phyloP scores from a whole-genome alignment of 192 early-diverging fungal genomes.

The Entophlyctis luteolus region DNA sequence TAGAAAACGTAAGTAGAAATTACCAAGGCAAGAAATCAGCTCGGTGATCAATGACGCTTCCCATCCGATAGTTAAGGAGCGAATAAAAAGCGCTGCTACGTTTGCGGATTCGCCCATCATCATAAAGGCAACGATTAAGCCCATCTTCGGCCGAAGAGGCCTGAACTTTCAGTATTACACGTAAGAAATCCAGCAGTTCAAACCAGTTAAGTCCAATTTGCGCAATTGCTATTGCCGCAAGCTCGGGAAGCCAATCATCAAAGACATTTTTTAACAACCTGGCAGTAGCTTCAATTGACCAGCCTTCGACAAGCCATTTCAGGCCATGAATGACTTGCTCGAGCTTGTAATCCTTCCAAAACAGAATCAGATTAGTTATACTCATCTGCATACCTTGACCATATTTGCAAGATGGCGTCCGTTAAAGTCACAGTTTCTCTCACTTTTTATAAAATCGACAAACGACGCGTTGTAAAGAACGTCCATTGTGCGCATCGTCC shows the following conservation, averaged over 20 bases:
- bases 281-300: constrained; percentile 33
- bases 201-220: constrained; percentile 20
- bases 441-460: constrained; percentile 38
- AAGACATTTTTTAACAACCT: constrained; percentile 35
- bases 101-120: constrained; percentile 31
- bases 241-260: constrained; percentile 43
- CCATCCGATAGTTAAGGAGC: constrained; percentile 24
- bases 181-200: constrained; percentile 6
- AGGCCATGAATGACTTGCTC: constrained; percentile 36
- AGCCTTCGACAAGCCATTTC: constrained; percentile 40
- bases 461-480: constrained; percentile 37
- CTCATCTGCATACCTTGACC: constrained; percentile 18
- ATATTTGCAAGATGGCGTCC: constrained; percentile 29
- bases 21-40: constrained; percentile 25
- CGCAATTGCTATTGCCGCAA: constrained; percentile 35
- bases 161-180: constrained; percentile 8
- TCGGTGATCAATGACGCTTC: constrained; percentile 1
- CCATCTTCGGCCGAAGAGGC: constrained; percentile 30
- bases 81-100: constrained; percentile 32
- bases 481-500: constrained; percentile 46
- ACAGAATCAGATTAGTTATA: background rate
- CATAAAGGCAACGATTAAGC: constrained; percentile 32
- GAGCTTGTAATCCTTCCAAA: constrained; percentile 32
- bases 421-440: constrained; percentile 37
- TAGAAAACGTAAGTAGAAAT: background rate